Evolutionary conservation across 768 basidiomycete genomes (phyloP), one percentile per base, ranked within the genome.

Genomic region (Leccinum barrowsii): DNA sequence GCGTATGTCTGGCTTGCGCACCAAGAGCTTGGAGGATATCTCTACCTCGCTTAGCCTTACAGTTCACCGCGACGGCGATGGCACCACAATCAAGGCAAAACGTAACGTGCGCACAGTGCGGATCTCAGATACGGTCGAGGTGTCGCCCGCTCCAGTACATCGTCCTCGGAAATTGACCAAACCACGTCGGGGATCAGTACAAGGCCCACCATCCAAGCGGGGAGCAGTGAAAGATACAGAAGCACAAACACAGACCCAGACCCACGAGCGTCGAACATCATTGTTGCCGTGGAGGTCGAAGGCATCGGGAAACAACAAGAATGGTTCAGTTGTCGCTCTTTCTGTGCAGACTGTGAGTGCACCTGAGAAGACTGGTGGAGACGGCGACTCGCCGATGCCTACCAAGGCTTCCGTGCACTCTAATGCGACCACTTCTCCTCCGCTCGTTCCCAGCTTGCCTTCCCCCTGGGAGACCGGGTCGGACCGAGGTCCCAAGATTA

Each of bases 91-190:
- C 3, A 62, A 51, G 49, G 58, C 26, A 0, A 62, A 58, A 42
- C 68, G 61, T 30, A 68, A 68, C 24, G 64, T 70, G 42, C 66
- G 68, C 17, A 35, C 35, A 54, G 68, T 69, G 40, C 56, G 66
- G 15, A 70, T 69, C 5, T 70, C 68, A 24, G 68, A 70, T 46
- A 64, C 32, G 0, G 62, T 69, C 24, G 54, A 68, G 55, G 64
- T 68, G 55, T 68, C 62, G 7, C 62, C 62, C 0, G 17, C 62
- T 1, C 64, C 64, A 0, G 57, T 49, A 8, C 52, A 26, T 7
- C 60, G 64, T 2, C 59, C 56, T 44, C 68, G 69, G 28, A 69
- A 66, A 42, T 52, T 69, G 47, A 69, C 67, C 49, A 69, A 70
- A 47, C 57, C 35, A 0, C 66, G 64, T 8, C 68, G 50, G 1